These are phyloP conservation scores for Xylariaceae sp. DNA, from an alignment of 2,329 filamentous ascomycete species.

Conservation along the genomic window DNA sequence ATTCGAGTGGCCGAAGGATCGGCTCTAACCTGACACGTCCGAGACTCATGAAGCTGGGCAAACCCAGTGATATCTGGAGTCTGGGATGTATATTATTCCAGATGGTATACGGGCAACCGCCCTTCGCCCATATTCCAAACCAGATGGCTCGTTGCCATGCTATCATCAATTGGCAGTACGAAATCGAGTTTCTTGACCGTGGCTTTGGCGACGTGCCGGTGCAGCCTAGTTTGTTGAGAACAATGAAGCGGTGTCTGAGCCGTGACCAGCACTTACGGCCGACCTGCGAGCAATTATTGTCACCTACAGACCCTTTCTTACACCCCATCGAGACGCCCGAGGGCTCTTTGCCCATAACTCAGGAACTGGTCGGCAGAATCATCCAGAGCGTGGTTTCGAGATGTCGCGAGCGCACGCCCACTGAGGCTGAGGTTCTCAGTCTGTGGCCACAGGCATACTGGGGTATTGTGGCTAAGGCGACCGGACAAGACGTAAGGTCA, in stretches of 20 bases:
- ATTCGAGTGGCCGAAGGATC: slow-evolving; percentile 38
- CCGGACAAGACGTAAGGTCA: slow-evolving; percentile 32
- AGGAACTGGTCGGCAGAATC: slow-evolving; percentile 58
- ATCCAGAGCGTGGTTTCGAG: slow-evolving; percentile 59
- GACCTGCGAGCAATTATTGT: slow-evolving; percentile 59
- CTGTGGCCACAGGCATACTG: slow-evolving; percentile 61
- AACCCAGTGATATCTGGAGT: slow-evolving; percentile 94
- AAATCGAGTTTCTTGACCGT: slow-evolving; percentile 65
- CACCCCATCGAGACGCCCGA: slow-evolving; percentile 57
- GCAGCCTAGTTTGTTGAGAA: slow-evolving; percentile 55
- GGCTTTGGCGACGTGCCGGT: slow-evolving; percentile 64
- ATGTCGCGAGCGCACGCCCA: slow-evolving; percentile 56
- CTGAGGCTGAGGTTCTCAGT: slow-evolving; percentile 51
- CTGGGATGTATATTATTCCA: slow-evolving; percentile 95
- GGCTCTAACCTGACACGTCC: slow-evolving; percentile 40
- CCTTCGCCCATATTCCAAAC: slow-evolving; percentile 88
- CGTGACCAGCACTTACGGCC: slow-evolving; percentile 60
- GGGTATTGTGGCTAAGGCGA: slow-evolving; percentile 53
- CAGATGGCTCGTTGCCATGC: slow-evolving; percentile 82
- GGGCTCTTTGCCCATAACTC: slow-evolving; percentile 55
- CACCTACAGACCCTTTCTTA: slow-evolving; percentile 57
- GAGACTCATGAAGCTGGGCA: slow-evolving; percentile 92
- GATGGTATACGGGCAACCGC: slow-evolving; percentile 95
- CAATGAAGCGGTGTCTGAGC: slow-evolving; percentile 59
- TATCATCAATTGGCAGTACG: slow-evolving; percentile 74